phyloP scores from a whole-genome alignment of 2,329 filamentous ascomycete species.

The Botryotinia convoluta region DNA sequence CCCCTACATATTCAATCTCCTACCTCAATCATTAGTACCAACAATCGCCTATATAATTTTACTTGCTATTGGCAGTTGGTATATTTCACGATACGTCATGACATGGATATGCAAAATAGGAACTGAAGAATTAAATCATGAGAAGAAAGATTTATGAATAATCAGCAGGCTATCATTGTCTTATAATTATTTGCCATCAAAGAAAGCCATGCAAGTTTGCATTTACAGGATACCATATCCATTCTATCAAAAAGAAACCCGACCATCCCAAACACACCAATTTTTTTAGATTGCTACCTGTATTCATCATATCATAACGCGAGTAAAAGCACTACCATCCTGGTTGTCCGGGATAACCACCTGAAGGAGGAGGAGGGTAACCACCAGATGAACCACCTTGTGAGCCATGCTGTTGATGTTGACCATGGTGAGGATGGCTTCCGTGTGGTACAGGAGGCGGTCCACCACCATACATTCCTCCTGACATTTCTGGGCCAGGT shows the following conservation, averaged over 20 bases:
- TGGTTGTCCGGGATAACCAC: constrained; percentile 18
- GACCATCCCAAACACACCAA: constrained; percentile 1
- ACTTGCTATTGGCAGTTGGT: constrained; percentile 49
- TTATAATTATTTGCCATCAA: background rate
- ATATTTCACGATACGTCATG: constrained; percentile 33
- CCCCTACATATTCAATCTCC: constrained; percentile 74
- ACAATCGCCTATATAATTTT: constrained; percentile 66
- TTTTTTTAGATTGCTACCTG: background rate
- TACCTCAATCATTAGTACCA: constrained; percentile 74
- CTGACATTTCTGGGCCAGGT: constrained; percentile 13
- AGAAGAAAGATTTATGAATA: constrained; percentile 27
- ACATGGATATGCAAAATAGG: constrained; percentile 28
- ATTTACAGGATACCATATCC: constrained; percentile 18
- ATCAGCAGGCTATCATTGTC: background rate
- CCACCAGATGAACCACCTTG: constrained; percentile 18
- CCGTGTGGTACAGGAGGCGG: constrained; percentile 16
- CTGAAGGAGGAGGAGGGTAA: constrained; percentile 13
- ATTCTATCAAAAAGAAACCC: background rate
- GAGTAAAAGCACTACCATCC: constrained; percentile 13
- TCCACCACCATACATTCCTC: constrained; percentile 11
- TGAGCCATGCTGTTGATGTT: constrained; percentile 19
- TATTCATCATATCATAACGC: constrained; percentile 7
- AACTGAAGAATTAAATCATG: background rate
- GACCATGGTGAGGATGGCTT: constrained; percentile 21
- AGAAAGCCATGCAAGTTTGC: constrained; percentile 1